Percentiles rank a stretch among this genome's conserved stretches.
Evolutionary conservation across 2,329 filamentous ascomycete genomes (phyloP).

Genomic region (Aspergillus vadensis): DNA sequence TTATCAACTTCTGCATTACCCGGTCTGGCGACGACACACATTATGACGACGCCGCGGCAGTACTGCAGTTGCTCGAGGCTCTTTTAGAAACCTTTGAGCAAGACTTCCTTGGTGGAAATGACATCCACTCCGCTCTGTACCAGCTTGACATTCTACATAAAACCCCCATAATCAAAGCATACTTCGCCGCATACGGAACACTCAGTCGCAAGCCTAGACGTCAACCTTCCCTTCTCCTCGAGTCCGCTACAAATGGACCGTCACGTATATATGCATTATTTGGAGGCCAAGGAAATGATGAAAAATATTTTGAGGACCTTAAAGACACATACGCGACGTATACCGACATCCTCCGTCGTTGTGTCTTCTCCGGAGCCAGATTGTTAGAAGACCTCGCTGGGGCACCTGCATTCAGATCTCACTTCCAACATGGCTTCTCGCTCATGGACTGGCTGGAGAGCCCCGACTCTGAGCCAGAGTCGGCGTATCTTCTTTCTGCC

Average conservation of each 20-base stretch:
- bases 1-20: not conserved
- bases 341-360: slow-evolving; percentile 8
- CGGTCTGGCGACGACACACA: not conserved
- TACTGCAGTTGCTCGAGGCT: not conserved
- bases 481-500: slow-evolving; percentile 37
- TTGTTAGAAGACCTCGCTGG: slow-evolving; percentile 12
- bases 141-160: not conserved
- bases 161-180: slow-evolving; percentile 1
- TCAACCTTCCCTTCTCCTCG: not conserved
- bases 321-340: slow-evolving; percentile 27
- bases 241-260: not conserved
- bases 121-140: not conserved
- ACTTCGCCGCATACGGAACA: not conserved
- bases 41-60: not conserved
- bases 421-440: slow-evolving; percentile 28
- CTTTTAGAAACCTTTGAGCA: not conserved
- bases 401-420: slow-evolving; percentile 11
- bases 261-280: slow-evolving; percentile 22
- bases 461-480: slow-evolving; percentile 31
- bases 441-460: slow-evolving; percentile 29
- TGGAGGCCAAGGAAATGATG: slow-evolving; percentile 33
- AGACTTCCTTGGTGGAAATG: not conserved
- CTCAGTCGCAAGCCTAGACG: not conserved
- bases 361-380: slow-evolving; percentile 8
- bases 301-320: slow-evolving; percentile 30